phyloP scores from a whole-genome alignment of 2,329 filamentous ascomycete genomes.

The Akanthomyces lecanii region DNA sequence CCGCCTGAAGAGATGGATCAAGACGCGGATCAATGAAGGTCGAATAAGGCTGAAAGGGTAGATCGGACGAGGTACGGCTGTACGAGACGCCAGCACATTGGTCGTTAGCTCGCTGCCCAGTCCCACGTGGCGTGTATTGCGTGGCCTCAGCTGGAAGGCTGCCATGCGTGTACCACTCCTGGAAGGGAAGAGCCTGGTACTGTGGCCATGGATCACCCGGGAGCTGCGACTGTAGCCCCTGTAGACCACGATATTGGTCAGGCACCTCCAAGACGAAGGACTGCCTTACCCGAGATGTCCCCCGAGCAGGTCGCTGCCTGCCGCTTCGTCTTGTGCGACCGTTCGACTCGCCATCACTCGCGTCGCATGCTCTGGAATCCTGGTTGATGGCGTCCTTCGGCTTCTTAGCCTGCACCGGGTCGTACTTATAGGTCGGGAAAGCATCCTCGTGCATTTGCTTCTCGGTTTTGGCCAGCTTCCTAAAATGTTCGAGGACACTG shows the following conservation, averaged over 20 bases:
- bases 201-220: background rate
- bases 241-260: background rate
- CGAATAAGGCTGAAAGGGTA: conserved; percentile 1
- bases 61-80: background rate
- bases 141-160: background rate
- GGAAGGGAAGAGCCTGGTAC: background rate
- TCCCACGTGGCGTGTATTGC: background rate
- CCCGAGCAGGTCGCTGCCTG: conserved; percentile 1
- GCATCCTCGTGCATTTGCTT: conserved; percentile 78
- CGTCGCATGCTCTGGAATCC: conserved; percentile 35
- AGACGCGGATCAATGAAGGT: background rate
- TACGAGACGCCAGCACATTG: background rate
- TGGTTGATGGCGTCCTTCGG: conserved; percentile 54
- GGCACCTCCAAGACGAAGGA: background rate
- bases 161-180: background rate
- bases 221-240: background rate
- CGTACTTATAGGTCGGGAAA: conserved; percentile 92
- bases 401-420: conserved; percentile 44
- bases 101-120: background rate
- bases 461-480: conserved; percentile 73
- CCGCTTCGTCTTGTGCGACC: background rate
- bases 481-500: conserved; percentile 71
- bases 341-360: conserved; percentile 31
- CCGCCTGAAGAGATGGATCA: conserved; percentile 4
- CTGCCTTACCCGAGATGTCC: conserved; percentile 5